These are phyloP conservation scores for Epithemia pelagica DNA, from an alignment of 108 stramenopile genomes.

Conservation along the genomic window DNA sequence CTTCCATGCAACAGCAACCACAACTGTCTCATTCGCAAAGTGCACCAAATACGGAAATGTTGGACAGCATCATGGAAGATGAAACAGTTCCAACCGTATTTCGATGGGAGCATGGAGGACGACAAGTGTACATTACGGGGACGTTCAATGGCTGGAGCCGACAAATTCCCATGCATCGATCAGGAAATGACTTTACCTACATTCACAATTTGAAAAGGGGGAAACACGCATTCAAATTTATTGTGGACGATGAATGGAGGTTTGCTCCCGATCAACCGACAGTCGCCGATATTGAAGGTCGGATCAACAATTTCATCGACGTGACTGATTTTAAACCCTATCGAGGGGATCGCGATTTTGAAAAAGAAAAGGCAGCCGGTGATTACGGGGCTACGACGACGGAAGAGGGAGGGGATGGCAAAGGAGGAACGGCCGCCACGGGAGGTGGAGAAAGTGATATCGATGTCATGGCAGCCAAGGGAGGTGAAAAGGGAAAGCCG, in stretches of 20 bases:
- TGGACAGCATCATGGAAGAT: conserved; percentile 50
- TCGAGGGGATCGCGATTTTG: conserved; percentile 88
- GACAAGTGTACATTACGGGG: conserved; percentile 97
- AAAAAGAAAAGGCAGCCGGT: conserved; percentile 70
- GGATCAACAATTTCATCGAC: conserved; percentile 99
- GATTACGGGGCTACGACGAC: conserved; percentile 31
- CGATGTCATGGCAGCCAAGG: conserved; percentile 10
- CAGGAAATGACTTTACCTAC: conserved; percentile 99
- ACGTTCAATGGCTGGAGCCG: conserved; percentile 98
- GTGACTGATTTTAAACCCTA: conserved; percentile 96
- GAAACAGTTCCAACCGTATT: conserved; percentile 96
- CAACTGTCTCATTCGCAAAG: not conserved
- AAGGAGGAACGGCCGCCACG: conserved; percentile 4
- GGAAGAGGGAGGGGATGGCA: conserved; percentile 19
- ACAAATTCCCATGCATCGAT: conserved; percentile 99
- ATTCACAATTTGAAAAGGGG: conserved; percentile 95
- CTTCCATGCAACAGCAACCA: not conserved
- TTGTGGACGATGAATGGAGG: conserved; percentile 99
- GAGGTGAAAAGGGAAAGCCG: conserved; percentile 12
- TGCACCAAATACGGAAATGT: not conserved
- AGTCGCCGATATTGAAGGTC: conserved; percentile 95
- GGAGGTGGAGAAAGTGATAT: conserved; percentile 3
- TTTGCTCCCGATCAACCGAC: conserved; percentile 95
- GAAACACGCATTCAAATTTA: conserved; percentile 98
- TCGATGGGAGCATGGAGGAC: conserved; percentile 98